phyloP scores from a whole-genome alignment of 495 filamentous ascomycete species.

The Podospora pseudopauciseta region DNA sequence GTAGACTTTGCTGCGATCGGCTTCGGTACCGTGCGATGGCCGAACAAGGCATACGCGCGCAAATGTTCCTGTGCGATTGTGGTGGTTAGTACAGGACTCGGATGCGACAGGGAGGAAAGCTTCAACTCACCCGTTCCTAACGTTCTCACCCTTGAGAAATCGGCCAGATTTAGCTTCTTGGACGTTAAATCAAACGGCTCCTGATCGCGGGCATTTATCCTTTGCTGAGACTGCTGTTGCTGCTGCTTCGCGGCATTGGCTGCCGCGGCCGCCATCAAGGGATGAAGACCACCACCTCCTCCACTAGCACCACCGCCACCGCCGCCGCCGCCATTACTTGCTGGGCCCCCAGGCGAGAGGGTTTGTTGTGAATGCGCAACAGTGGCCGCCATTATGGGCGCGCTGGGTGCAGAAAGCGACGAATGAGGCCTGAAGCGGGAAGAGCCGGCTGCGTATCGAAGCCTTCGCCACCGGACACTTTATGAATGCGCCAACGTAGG shows the following conservation, averaged over 20 bases:
- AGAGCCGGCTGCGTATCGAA: background rate
- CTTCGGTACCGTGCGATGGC: slow-evolving; percentile 51
- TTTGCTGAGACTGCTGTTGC: slow-evolving; percentile 19
- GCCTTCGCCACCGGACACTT: background rate
- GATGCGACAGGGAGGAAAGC: background rate
- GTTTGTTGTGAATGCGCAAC: slow-evolving; percentile 30
- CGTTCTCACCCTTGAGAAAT: slow-evolving; percentile 85
- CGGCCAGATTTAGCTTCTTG: slow-evolving; percentile 48
- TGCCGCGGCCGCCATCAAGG: slow-evolving; percentile 25
- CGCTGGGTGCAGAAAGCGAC: background rate
- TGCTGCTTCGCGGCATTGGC: slow-evolving; percentile 24
- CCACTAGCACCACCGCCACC: background rate
- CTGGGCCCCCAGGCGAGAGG: slow-evolving; percentile 12
- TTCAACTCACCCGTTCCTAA: slow-evolving; percentile 71
- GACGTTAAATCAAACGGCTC: slow-evolving; percentile 25
- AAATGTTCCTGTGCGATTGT: slow-evolving; percentile 71
- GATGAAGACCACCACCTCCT: slow-evolving; percentile 28
- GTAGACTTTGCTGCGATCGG: slow-evolving; percentile 67
- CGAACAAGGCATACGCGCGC: slow-evolving; percentile 88
- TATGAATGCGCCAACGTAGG: background rate
- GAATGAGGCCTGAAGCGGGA: background rate
- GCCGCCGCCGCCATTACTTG: background rate
- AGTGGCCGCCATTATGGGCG: slow-evolving; percentile 30
- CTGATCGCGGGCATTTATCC: slow-evolving; percentile 10
- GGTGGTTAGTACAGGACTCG: background rate